A percentile compares a stretch with the other conserved stretches of the same genome.
Evolutionary conservation across 768 basidiomycete genomes (phyloP).

Genomic region (Mycena belliarum): DNA sequence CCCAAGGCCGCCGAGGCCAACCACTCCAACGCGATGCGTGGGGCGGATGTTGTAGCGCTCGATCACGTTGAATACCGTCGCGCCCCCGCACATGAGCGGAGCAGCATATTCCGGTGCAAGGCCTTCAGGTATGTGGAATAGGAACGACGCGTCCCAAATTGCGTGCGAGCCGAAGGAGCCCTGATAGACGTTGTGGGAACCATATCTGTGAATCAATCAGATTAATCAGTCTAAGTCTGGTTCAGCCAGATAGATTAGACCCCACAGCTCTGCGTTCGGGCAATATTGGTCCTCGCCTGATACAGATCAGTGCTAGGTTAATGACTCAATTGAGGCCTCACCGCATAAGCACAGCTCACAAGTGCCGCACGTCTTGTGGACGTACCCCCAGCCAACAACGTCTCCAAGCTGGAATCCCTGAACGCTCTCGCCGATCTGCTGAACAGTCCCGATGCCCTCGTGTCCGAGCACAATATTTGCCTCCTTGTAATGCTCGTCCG

Average conservation of each 20-base stretch:
- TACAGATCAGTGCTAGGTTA: no score
- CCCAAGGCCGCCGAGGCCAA: neutral
- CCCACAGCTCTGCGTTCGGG: neutral
- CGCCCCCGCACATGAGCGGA: constrained; percentile 31
- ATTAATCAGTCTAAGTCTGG: neutral
- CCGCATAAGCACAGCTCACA: constrained; percentile 26
- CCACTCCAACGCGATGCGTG: constrained; percentile 3
- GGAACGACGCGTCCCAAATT: constrained; percentile 33
- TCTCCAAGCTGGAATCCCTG: constrained; percentile 8
- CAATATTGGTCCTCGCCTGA: constrained; percentile 10
- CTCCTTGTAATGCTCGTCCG: constrained; percentile 36
- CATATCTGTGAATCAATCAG: constrained; percentile 28
- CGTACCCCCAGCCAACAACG: constrained; percentile 19
- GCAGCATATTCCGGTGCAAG: constrained; percentile 33
- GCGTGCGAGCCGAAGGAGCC: constrained; percentile 32
- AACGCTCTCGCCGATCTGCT: constrained; percentile 2
- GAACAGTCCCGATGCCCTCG: constrained; percentile 23
- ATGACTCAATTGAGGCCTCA: neutral
- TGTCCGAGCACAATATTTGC: constrained; percentile 34
- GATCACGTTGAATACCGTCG: constrained; percentile 5
- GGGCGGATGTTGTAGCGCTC: constrained; percentile 3
- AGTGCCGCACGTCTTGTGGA: constrained; percentile 32
- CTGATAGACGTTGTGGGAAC: constrained; percentile 28
- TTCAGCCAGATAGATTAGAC: neutral
- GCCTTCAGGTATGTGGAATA: constrained; percentile 34